Evolutionary conservation across 192 early-diverging fungal genomes (phyloP).

Genomic region (Entomortierella chlamydospora): DNA sequence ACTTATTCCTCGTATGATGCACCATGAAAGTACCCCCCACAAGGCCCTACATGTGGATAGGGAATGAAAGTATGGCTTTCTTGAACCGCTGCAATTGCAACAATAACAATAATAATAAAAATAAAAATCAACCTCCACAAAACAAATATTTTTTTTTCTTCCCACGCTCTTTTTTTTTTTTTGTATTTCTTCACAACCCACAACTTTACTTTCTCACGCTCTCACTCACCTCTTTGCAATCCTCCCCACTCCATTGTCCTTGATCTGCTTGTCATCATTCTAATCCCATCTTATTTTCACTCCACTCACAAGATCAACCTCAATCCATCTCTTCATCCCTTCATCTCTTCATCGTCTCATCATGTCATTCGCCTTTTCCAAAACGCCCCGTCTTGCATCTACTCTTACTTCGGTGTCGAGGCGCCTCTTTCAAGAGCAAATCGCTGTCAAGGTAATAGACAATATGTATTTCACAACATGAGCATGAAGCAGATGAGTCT

Average conservation of each 20-base stretch:
- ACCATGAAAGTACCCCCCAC: background rate
- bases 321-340: background rate
- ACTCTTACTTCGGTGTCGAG: conserved; percentile 20
- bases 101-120: background rate
- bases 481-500: too few species aligned
- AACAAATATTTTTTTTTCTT: conserved; percentile 1
- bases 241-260: background rate
- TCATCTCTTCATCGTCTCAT: conserved; percentile 10
- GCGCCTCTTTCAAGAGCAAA: conserved; percentile 24
- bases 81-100: background rate
- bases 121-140: background rate
- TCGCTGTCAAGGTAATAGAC: conserved; percentile 37
- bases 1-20: background rate
- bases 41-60: too few species aligned
- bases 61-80: too few species aligned
- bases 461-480: too few species aligned
- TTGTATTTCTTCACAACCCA: background rate
- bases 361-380: conserved; percentile 27
- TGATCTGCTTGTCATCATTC: background rate
- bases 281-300: background rate
- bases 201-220: conserved; percentile 1
- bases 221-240: background rate
- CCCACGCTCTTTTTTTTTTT: conserved; percentile 11
- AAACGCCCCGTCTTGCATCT: conserved; percentile 26
- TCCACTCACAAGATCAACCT: background rate